These are phyloP conservation scores for Tylopilus rubrobrunneus DNA, from an alignment of 768 basidiomycete species.

Conservation along the genomic window DNA sequence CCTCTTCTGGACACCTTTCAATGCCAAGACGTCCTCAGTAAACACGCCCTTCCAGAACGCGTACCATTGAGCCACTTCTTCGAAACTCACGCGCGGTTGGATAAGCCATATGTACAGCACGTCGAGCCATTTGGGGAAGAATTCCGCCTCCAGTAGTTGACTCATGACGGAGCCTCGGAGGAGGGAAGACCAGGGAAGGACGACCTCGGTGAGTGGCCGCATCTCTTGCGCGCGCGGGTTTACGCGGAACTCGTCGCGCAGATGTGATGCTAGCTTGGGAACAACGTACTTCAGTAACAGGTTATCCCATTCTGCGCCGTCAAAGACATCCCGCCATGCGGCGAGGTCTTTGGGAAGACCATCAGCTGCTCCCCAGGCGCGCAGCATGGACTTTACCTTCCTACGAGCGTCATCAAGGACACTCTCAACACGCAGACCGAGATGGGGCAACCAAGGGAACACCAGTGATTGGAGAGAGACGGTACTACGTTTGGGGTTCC, in stretches of 20 bases:
- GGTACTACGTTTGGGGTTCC: slow-evolving; percentile 61
- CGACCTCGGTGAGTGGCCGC: slow-evolving; percentile 63
- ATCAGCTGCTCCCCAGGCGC: slow-evolving; percentile 70
- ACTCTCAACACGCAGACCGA: slow-evolving; percentile 78
- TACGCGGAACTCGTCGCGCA: slow-evolving; percentile 84
- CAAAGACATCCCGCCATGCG: slow-evolving; percentile 86
- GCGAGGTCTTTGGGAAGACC: slow-evolving; percentile 70
- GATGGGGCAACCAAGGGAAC: slow-evolving; percentile 93
- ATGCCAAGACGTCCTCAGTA: slow-evolving; percentile 61
- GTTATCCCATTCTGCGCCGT: slow-evolving; percentile 81
- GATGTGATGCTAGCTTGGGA: slow-evolving; percentile 78
- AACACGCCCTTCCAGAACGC: slow-evolving; percentile 82
- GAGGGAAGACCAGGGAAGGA: slow-evolving; percentile 72
- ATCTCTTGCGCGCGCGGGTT: slow-evolving; percentile 92
- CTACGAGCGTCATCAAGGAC: slow-evolving; percentile 85
- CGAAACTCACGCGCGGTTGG: slow-evolving; percentile 83
- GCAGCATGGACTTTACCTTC: slow-evolving; percentile 75
- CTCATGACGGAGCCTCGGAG: slow-evolving; percentile 75
- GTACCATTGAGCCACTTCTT: slow-evolving; percentile 94
- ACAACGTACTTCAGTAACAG: slow-evolving; percentile 88
- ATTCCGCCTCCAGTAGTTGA: slow-evolving; percentile 83
- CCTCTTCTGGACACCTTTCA: slow-evolving; percentile 67
- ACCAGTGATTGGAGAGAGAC: slow-evolving; percentile 74
- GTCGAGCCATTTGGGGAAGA: slow-evolving; percentile 97
- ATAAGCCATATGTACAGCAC: slow-evolving; percentile 89